Base-by-base conservation (phyloP, 2,329 filamentous ascomycete species). In the Huntiella savannae region DNA sequence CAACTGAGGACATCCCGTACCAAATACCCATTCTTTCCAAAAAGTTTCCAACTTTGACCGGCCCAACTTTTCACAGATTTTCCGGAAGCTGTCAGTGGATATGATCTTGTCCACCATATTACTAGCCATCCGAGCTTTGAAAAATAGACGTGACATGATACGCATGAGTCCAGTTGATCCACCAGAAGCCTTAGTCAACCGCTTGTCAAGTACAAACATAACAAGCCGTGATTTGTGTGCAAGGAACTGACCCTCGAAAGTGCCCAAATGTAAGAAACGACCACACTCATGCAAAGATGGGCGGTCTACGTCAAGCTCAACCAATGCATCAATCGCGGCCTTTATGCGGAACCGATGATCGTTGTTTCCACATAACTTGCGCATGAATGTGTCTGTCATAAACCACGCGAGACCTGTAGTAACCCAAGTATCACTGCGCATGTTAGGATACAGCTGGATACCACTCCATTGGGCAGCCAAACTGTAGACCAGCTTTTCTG, bases 381-480 rank as follows among this genome's bases (percentile, higher is more conserved):
- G 84, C 73, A 96, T 83, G 61, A 93, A 95, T 3, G 85, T 71
- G 54, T 95, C 88, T 1, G 88, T 86, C 72, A 98, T 93, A 65
- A 85, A 98, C 66, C 88, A 87, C 1, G 88, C 82, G 40, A 92
- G 80, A 11, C 88, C 92, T 46, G 91, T 73, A 10, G 88, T 79
- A 15, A 92, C 77, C 91, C 91, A 98, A 46, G 78, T 75, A 59
- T 98, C 91, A 44, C 71, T 70, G 13, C 78, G 75, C 36, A 80
- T 77, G 56, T 86, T 83, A 0, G 91, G 80, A 41, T 93, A 79
- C 53, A 98, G 82, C 57, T 87, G 87, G 52, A 98, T 80, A 12
- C 91, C 91, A 52, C 91, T 83, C 82, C 88, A 98, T 59, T 98
- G 91, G 49, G 78, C 83, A 8, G 91, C 84, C 41, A 96, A 67